Evolutionary conservation across 2,329 filamentous ascomycete species (phyloP).

Genomic region (Ascochyta koolunga): DNA sequence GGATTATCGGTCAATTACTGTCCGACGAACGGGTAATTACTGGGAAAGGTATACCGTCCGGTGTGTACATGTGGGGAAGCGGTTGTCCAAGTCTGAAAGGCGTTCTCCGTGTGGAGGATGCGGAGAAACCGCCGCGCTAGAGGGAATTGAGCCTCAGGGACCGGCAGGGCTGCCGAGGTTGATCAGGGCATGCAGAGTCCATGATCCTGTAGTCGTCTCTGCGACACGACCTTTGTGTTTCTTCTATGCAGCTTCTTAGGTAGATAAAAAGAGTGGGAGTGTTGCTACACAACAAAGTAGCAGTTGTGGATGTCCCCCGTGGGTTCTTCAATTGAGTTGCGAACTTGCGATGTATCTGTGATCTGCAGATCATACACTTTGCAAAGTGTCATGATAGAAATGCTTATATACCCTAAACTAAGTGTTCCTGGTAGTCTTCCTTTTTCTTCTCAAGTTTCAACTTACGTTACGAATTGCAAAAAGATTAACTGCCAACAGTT

Average conservation of each 20-base stretch:
- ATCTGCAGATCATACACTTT: background rate
- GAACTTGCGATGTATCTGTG: background rate
- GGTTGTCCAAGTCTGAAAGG: conserved; percentile 2
- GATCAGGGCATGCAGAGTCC: background rate
- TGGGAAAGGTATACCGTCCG: conserved; percentile 12
- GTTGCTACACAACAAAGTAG: background rate
- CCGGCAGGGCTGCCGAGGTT: conserved; percentile 14
- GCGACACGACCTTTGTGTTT: background rate
- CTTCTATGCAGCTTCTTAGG: background rate
- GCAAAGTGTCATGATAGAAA: background rate
- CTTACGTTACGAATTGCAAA: background rate
- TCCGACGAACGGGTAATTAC: conserved; percentile 18
- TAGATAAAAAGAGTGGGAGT: background rate
- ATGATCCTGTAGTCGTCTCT: background rate
- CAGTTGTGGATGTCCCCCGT: background rate
- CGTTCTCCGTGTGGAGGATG: conserved; percentile 5
- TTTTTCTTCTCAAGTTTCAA: no score
- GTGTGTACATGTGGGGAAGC: conserved; percentile 1
- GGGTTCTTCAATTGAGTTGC: background rate
- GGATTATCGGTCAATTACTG: conserved; percentile 29
- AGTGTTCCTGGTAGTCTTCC: background rate
- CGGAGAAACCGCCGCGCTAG: conserved; percentile 17
- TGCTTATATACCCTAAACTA: background rate
- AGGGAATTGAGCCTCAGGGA: conserved; percentile 14
- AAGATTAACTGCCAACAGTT: background rate